Percentiles rank a stretch among this genome's conserved stretches.
Conservation (phyloP, 495 filamentous ascomycete species). For the Lasiosphaeriaceae sp. region DNA sequence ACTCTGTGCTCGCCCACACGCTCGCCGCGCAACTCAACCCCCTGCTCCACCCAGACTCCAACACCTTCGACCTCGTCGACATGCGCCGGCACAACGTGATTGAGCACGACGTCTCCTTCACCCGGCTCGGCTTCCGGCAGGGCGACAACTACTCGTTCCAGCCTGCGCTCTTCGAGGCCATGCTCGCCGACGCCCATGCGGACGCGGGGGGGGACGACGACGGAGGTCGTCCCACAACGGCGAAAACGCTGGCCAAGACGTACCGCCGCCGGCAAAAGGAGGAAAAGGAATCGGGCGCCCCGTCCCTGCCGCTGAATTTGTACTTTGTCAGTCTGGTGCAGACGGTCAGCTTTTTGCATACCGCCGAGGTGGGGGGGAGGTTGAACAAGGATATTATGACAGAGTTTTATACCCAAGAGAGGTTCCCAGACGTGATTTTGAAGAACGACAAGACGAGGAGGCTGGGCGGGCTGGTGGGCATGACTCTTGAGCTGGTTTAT, state of each 20-base stretch:
- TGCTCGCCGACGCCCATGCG: conserved; percentile 32
- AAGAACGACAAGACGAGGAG: not conserved
- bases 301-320: conserved; percentile 5
- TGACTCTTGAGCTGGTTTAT: not conserved
- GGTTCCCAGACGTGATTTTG: conserved; percentile 1
- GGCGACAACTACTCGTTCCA: conserved; percentile 38
- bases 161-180: conserved; percentile 28
- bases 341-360: conserved; percentile 10
- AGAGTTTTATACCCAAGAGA: conserved; percentile 1
- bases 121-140: conserved; percentile 29
- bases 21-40: conserved; percentile 26
- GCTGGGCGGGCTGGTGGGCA: conserved; percentile 3
- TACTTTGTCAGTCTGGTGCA: conserved; percentile 13
- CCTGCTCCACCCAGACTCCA: conserved; percentile 21
- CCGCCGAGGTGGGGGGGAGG: not conserved
- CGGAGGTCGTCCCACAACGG: conserved; percentile 24
- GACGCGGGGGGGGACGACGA: not conserved
- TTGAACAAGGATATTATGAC: not conserved
- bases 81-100: conserved; percentile 32
- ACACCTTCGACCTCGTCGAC: conserved; percentile 32
- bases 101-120: conserved; percentile 37
- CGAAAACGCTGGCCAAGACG: conserved; percentile 26
- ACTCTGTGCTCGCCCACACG: conserved; percentile 18
- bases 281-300: conserved; percentile 20
- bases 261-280: conserved; percentile 27